Evolutionary conservation across 208 protist genomes (phyloP).

Genomic region (Porcisia hertigi): DNA sequence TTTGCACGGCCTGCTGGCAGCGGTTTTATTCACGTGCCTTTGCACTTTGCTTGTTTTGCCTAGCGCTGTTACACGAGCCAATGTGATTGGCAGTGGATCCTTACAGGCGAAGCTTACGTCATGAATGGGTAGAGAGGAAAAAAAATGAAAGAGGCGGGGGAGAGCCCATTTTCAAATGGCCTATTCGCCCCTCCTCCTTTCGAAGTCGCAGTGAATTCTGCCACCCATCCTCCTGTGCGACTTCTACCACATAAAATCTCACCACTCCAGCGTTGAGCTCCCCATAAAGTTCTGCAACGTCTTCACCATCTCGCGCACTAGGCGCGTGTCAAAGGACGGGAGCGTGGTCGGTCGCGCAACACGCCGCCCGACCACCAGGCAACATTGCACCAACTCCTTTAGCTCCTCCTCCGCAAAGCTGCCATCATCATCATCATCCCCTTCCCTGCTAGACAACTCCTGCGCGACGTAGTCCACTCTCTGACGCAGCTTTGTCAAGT

Average conservation of each 20-base stretch:
- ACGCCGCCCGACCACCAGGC: constrained; percentile 35
- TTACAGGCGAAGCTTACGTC: not conserved
- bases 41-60: not conserved
- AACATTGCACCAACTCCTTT: constrained; percentile 46
- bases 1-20: not conserved
- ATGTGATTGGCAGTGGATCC: not conserved
- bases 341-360: constrained; percentile 16
- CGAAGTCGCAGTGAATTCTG: not conserved
- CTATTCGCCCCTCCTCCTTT: not conserved
- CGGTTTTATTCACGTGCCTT: not conserved
- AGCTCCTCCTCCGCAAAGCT: constrained; percentile 52
- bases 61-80: not conserved
- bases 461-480: not conserved
- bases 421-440: constrained; percentile 54
- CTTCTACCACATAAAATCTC: not conserved
- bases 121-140: not conserved
- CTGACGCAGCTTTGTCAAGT: constrained; percentile 14
- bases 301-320: constrained; percentile 33
- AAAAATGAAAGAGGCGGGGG: not conserved
- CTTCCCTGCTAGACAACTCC: constrained; percentile 3
- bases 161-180: not conserved
- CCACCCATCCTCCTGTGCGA: not conserved
- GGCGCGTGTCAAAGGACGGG: constrained; percentile 2
- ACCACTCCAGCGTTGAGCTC: constrained; percentile 64
- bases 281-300: constrained; percentile 42